These are phyloP conservation scores for Lachancea meyersii DNA, from an alignment of 805 yeast genomes.

Conservation along the genomic window DNA sequence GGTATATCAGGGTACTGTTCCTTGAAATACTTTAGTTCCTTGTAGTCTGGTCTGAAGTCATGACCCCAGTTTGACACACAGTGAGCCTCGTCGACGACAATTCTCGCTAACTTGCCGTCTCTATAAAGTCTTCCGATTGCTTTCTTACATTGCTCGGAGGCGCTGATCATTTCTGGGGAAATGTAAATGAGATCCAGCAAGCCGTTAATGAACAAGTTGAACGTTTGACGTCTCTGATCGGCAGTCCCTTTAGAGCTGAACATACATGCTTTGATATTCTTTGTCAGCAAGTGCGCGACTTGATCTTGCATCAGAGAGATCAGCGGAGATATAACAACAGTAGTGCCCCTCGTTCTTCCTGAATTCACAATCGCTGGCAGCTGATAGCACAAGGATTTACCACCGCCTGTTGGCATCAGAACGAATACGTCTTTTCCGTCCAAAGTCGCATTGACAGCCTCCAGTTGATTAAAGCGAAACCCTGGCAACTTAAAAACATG, in stretches of 20 bases:
- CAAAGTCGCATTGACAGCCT: slow-evolving; percentile 74
- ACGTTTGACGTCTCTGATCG: slow-evolving; percentile 56
- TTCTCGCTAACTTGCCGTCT: slow-evolving; percentile 59
- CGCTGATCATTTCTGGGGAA: slow-evolving; percentile 91
- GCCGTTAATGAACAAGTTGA: slow-evolving; percentile 59
- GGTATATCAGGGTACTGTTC: slow-evolving; percentile 72
- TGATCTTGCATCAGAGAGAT: slow-evolving; percentile 98
- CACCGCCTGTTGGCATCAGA: slow-evolving; percentile 98
- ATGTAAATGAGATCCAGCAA: slow-evolving; percentile 70
- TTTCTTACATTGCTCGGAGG: slow-evolving; percentile 59
- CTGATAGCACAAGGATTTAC: slow-evolving; percentile 93
- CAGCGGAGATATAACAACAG: slow-evolving; percentile 88
- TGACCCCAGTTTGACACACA: slow-evolving; percentile 99
- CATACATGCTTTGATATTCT: slow-evolving; percentile 78
- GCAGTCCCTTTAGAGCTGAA: slow-evolving; percentile 69
- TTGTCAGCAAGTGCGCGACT: slow-evolving; percentile 67
- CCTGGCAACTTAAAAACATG: slow-evolving; percentile 54
- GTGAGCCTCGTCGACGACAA: slow-evolving; percentile 96
- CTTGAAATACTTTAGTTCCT: slow-evolving; percentile 69
- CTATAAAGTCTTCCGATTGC: slow-evolving; percentile 54
- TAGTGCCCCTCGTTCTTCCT: slow-evolving; percentile 75
- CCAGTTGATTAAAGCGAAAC: slow-evolving; percentile 79
- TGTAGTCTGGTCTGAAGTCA: slow-evolving; percentile 94
- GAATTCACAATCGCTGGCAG: slow-evolving; percentile 78
- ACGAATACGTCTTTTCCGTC: slow-evolving; percentile 86